Percentiles rank a stretch among this genome's conserved stretches.
Evolutionary conservation across 2,329 filamentous ascomycete genomes (phyloP).

Genomic region (Trichoderma breve): DNA sequence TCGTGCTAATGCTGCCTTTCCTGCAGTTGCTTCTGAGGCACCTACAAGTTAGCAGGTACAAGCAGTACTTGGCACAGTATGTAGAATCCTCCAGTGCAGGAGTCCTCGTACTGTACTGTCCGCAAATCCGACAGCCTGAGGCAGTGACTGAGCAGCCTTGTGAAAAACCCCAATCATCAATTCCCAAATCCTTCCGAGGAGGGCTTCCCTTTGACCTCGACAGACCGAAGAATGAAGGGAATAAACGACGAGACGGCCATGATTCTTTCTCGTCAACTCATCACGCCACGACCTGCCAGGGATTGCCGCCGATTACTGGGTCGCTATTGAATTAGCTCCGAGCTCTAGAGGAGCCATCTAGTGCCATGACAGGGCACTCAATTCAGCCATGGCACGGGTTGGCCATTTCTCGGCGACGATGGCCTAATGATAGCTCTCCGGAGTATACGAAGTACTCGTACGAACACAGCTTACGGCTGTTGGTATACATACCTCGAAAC

Average conservation of each 20-base stretch:
- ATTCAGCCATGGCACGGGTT: background rate
- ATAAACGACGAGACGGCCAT: background rate
- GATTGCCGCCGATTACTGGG: slow-evolving; percentile 13
- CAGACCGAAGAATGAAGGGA: background rate
- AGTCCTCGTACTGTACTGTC: background rate
- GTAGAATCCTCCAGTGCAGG: background rate
- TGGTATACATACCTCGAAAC: background rate
- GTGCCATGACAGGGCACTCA: background rate
- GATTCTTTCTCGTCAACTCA: background rate
- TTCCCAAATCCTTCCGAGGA: background rate
- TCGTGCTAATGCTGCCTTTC: background rate
- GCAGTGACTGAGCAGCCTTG: background rate
- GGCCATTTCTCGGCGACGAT: background rate
- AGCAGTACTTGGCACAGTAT: background rate
- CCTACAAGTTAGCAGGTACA: background rate
- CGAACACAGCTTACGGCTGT: background rate
- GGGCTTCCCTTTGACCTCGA: background rate
- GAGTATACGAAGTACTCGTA: background rate
- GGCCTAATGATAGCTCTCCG: background rate
- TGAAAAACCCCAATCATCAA: background rate
- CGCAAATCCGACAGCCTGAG: background rate
- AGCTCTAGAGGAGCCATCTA: background rate
- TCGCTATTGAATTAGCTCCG: slow-evolving; percentile 13
- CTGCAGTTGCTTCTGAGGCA: background rate
- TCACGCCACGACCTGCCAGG: slow-evolving; percentile 15